Percentiles rank a stretch among this genome's conserved stretches.
Conservation (phyloP, 352 stramenopile genomes). For the Phytophthora ramorum region DNA sequence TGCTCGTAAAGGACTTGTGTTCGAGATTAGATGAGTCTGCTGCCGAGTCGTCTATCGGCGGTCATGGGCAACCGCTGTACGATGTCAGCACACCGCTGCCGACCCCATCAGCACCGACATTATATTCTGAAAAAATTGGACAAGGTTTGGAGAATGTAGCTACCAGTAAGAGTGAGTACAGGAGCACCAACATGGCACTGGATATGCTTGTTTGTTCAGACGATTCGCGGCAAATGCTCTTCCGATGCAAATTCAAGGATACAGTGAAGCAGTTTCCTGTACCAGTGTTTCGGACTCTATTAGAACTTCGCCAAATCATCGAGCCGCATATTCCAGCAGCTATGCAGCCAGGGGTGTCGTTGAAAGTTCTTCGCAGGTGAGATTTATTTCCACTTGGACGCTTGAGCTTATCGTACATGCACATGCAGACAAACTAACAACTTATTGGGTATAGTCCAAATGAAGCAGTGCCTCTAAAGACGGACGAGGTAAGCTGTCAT, state of each 20-base stretch:
- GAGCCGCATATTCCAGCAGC: constrained; percentile 49
- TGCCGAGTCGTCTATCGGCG: not conserved
- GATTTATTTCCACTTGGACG: not conserved
- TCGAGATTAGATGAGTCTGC: constrained; percentile 28
- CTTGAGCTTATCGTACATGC: not conserved
- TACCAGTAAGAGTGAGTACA: not conserved
- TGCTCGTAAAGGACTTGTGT: constrained; percentile 64
- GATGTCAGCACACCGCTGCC: constrained; percentile 17
- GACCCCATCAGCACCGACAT: constrained; percentile 48
- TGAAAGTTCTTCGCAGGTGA: constrained; percentile 55
- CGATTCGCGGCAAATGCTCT: constrained; percentile 42
- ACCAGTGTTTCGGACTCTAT: constrained; percentile 30
- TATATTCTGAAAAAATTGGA: constrained; percentile 21
- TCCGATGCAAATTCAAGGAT: constrained; percentile 76
- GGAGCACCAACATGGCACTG: not conserved
- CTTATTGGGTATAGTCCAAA: constrained; percentile 18
- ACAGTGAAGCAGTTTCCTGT: constrained; percentile 53
- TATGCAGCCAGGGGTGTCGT: constrained; percentile 24
- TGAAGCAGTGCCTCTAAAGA: constrained; percentile 30
- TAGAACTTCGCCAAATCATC: constrained; percentile 45
- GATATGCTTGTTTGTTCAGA: not conserved
- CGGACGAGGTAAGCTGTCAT: constrained; percentile 30
- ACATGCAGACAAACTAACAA: constrained; percentile 2
- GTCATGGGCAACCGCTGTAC: constrained; percentile 27
- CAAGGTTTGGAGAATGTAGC: constrained; percentile 10